A percentile compares a stretch with the other conserved stretches of the same genome.
Evolutionary conservation across 306 rosid genomes (phyloP).

Genomic region (Aeschynomene evenia): DNA sequence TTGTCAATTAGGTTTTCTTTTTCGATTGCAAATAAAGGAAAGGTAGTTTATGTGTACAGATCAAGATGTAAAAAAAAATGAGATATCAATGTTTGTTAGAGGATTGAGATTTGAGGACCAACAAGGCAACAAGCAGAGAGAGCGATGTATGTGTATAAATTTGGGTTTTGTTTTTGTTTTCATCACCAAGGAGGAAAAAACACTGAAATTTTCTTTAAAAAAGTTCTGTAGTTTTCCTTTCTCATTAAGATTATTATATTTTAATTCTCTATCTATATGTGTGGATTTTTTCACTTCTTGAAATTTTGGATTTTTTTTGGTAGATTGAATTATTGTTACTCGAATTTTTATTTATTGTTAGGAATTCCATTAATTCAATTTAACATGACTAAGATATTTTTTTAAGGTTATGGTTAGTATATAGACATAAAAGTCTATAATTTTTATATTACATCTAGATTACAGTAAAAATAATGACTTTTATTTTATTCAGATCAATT

Average conservation of each 20-base stretch:
- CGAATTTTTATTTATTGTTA: no score
- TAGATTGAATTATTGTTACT: no score
- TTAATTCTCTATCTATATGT: background rate
- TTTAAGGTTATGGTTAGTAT: no score
- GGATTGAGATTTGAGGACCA: constrained; percentile 36
- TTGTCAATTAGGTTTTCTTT: background rate
- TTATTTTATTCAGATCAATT: no score
- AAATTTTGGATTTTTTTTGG: no score
- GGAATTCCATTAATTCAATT: no score
- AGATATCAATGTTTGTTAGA: constrained; percentile 16
- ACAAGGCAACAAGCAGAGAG: background rate
- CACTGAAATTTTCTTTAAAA: background rate
- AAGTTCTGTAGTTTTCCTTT: constrained; percentile 11
- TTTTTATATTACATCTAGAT: no score
- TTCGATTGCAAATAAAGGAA: constrained; percentile 20
- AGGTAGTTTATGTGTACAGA: constrained; percentile 29
- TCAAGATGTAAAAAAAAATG: constrained; percentile 32
- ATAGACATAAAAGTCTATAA: no score
- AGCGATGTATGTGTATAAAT: constrained; percentile 33
- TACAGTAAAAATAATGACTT: no score
- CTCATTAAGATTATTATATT: background rate
- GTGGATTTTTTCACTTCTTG: background rate
- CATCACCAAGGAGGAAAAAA: constrained; percentile 24
- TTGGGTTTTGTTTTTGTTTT: constrained; percentile 32
- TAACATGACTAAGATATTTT: no score